phyloP scores from a whole-genome alignment of 106 monocot species.

The Dendrobium catenatum region DNA sequence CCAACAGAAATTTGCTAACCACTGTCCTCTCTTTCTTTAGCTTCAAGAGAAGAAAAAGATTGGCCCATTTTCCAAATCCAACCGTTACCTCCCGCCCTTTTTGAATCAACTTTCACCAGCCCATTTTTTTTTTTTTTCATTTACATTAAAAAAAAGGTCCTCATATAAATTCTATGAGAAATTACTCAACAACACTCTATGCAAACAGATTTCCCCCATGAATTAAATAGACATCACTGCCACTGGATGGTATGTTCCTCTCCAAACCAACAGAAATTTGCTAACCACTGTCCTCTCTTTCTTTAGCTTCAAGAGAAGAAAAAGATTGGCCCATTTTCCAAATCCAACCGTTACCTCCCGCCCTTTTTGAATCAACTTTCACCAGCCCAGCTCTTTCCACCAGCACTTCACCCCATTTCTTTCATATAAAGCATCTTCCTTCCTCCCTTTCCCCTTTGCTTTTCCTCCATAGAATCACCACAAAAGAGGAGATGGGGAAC shows the following conservation, averaged over 20 bases:
- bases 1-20: not conserved
- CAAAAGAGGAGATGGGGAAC: conserved; percentile 23
- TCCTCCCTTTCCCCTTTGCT: not conserved
- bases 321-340: not conserved
- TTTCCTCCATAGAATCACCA: not conserved
- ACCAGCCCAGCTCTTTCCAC: not conserved
- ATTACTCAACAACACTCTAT: too few relatives aligned
- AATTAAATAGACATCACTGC: not conserved
- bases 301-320: conserved; percentile 4
- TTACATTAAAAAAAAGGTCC: too few relatives aligned
- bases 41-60: conserved; percentile 1
- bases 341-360: not conserved
- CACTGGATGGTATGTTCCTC: not conserved
- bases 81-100: not conserved
- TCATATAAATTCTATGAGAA: too few relatives aligned
- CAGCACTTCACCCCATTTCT: not conserved
- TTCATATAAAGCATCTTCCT: not conserved
- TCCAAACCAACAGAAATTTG: not conserved
- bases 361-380: not conserved
- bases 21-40: not conserved
- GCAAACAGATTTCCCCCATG: too few relatives aligned
- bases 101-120: not conserved
- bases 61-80: not conserved
- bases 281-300: not conserved
- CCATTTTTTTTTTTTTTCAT: not conserved